Evolutionary conservation across 139 green algal species (phyloP), one percentile per base, ranked within the genome.

Genomic region (Chlorella sp.): DNA sequence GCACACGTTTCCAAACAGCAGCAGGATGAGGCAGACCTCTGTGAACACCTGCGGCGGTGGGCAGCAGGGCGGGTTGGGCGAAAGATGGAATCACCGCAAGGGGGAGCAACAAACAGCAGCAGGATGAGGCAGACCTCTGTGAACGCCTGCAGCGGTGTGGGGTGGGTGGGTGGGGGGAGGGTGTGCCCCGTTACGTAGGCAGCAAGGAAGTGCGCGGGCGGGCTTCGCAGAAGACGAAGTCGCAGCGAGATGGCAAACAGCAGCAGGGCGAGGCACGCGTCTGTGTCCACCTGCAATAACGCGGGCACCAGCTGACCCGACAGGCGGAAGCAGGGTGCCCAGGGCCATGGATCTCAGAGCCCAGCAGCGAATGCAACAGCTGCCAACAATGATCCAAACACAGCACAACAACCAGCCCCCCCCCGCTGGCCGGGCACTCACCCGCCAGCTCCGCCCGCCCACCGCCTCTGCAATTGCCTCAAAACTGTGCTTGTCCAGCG

Each of bases 1-100:
- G 16, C 90, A 90, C 16, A 97, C 85, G 7, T 92, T 97, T 34
- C 94, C 94, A 62, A 92, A 96, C 60, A 97, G 88, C 81, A 97
- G 89, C 46, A 96, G 84, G 40, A 97, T 86, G 8, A 97, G 84
- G 24, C 73, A 90, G 1, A 92, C 64, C 70, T 96, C 92, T 0
- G 94, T 94, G 34, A 94, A 48, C 0, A 93, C 80, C 93, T 95
- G 90, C 58, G n/a, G 65, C 20, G 48, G 41, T 36, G 19, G 11
- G 17, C 36, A 32, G 2, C 3, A 20, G 4, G 9, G 36, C 68
- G 16, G n/a, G 1, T 28, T 32, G n/a, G 2, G 30, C 44, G 38
- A 40, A 32, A 28, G 65, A 8, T 54, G 46, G 46, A 8, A 54
- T 54, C 46, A 11, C 11, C 8, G 8, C 58, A 65, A 72, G n/a